phyloP scores from a whole-genome alignment of 1,284 basidiomycete genomes.

The Albatrellus sp. region DNA sequence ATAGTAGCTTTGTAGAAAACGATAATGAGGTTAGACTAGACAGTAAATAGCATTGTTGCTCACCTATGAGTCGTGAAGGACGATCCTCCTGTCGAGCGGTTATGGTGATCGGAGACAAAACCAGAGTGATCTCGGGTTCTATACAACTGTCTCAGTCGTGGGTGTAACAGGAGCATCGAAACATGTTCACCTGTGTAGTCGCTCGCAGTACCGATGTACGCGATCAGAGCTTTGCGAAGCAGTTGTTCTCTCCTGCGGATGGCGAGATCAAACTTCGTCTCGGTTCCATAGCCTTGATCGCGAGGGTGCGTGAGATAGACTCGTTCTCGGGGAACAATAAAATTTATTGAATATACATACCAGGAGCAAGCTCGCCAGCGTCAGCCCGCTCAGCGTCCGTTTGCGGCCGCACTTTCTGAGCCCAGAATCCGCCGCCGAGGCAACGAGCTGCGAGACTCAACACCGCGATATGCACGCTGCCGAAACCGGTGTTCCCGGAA shows the following conservation, averaged over 20 bases:
- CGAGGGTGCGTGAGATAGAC: neutral
- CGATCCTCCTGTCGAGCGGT: constrained; percentile 33
- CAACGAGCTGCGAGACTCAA: constrained; percentile 66
- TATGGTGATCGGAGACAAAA: constrained; percentile 49
- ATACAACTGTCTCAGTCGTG: neutral
- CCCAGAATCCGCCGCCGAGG: constrained; percentile 55
- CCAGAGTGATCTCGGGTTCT: constrained; percentile 57
- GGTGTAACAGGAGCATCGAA: neutral
- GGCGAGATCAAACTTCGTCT: constrained; percentile 44
- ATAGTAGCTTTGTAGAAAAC: constrained; percentile 38
- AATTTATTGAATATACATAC: constrained; percentile 25
- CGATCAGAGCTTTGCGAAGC: constrained; percentile 46
- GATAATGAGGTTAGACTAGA: neutral
- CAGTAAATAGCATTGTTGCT: constrained; percentile 9
- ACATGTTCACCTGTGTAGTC: constrained; percentile 45
- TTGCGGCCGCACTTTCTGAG: constrained; percentile 47
- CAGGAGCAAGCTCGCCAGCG: constrained; percentile 38
- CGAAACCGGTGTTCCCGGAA: constrained; percentile 63
- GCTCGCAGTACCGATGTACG: constrained; percentile 57
- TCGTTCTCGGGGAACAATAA: constrained; percentile 1
- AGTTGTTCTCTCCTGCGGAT: constrained; percentile 40
- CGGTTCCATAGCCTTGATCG: constrained; percentile 32
- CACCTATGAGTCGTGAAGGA: constrained; percentile 27
- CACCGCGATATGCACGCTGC: constrained; percentile 74
- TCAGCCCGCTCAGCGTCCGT: constrained; percentile 60